phyloP scores from a whole-genome alignment of 1,284 basidiomycete species.

The Tilletia indica region DNA sequence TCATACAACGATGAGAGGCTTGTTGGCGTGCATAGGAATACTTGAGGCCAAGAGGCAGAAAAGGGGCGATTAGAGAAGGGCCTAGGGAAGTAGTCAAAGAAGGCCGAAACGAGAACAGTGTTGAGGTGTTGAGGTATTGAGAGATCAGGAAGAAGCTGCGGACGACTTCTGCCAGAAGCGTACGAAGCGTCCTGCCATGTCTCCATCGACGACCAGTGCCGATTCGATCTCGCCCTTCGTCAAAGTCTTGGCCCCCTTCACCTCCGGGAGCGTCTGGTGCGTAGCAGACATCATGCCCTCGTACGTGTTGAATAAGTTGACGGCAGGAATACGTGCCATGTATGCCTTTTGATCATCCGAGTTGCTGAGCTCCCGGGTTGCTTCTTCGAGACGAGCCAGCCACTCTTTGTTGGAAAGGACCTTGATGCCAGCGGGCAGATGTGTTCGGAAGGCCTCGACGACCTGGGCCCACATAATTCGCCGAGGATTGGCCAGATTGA shows the following conservation, averaged over 20 bases:
- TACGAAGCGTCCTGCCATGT: background rate
- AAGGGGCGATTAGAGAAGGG: no score
- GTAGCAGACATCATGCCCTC: background rate
- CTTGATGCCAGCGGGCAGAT: background rate
- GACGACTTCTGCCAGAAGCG: slow-evolving; percentile 8
- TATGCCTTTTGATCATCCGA: background rate
- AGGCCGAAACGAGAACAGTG: no score
- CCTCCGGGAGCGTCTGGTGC: background rate
- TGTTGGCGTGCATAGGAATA: no score
- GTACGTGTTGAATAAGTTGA: background rate
- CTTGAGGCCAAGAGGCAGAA: no score
- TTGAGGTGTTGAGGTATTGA: no score
- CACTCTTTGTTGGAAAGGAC: background rate
- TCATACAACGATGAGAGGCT: no score
- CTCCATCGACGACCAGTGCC: background rate
- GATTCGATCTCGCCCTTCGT: slow-evolving; percentile 1
- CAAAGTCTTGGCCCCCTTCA: background rate
- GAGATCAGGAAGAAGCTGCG: no score
- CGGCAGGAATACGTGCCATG: background rate
- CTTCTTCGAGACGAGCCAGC: background rate
- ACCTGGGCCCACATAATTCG: background rate
- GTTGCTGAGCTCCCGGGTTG: background rate
- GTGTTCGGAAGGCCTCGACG: background rate
- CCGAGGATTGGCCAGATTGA: slow-evolving; percentile 3
- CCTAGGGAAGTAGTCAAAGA: no score